Conservation (phyloP, 805 yeast genomes). For the Candida boleticola region DNA sequence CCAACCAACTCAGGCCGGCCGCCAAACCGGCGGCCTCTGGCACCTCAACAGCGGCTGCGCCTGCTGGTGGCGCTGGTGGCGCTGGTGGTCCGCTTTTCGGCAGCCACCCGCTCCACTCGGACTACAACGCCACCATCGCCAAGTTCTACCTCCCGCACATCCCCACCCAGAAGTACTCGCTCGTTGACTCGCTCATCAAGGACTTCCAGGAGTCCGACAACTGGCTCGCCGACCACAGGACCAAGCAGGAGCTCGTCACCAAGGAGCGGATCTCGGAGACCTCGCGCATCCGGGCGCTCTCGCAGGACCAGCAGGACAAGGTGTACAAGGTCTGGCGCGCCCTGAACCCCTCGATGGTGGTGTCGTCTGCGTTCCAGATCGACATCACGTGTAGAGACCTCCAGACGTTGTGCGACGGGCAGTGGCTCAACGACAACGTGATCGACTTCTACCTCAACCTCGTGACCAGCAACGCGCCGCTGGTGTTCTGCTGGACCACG, state of each 20-base stretch:
- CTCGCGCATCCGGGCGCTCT: constrained; percentile 23
- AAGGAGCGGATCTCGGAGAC: constrained; percentile 2
- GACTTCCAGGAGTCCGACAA: background rate
- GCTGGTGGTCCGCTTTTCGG: background rate
- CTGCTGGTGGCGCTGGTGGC: too few species aligned
- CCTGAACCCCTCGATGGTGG: constrained; percentile 16
- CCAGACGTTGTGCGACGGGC: constrained; percentile 61
- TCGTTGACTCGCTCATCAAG: constrained; percentile 3
- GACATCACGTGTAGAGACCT: constrained; percentile 69
- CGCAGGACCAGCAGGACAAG: constrained; percentile 23
- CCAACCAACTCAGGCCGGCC: too few species aligned
- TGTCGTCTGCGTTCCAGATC: constrained; percentile 43
- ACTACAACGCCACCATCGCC: background rate
- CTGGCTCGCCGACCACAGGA: background rate
- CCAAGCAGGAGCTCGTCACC: constrained; percentile 2
- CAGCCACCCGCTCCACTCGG: too few species aligned
- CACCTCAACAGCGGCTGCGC: too few species aligned
- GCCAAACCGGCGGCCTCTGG: background rate
- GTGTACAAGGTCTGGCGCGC: constrained; percentile 35
- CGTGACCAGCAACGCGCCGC: constrained; percentile 33
- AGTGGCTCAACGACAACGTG: constrained; percentile 89
- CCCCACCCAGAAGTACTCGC: background rate
- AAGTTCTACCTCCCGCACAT: constrained; percentile 2
- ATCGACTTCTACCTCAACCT: constrained; percentile 77
- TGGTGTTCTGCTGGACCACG: constrained; percentile 74